Base-by-base conservation (phyloP, 768 basidiomycete genomes). In the Suillus plorans region DNA sequence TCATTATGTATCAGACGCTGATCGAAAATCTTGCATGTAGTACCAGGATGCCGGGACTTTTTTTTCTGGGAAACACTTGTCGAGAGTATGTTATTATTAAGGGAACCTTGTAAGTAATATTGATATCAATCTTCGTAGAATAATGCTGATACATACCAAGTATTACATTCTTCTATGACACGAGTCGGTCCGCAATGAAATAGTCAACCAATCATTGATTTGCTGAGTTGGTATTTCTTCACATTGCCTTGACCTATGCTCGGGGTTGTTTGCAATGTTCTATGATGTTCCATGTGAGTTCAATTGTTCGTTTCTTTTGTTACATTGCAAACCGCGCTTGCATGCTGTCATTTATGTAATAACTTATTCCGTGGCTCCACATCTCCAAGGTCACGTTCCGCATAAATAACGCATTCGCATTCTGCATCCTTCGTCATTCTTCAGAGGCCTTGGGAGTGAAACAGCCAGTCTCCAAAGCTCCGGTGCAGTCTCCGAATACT, bases 11-110 rank as follows among this genome's bases (percentile, higher is more conserved):
- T 75, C 1, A 73, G 5, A 65, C 53, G 3, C 78, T 75, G 18
- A 77, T 67, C 1, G 73, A 77, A 1, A 79, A 44, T 7, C 77
- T 71, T 37, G 75, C 62, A 37, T 70, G 75, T 22, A 76, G 75
- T 22, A 76, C 70, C 4, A 79, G 68, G 7, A 76, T 44, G 34
- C 76, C 71, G 16, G 71, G 28, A 77, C 71, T 18, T 70, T 31
- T 3, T 31, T 31, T 6, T 72, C 31, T 74, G 69, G 3, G 72
- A 72, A 2, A 72, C 64, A 22, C 70, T 69, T 9, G 68, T 68
- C 5, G 72, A 71, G 37, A 68, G 66, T 10, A 68, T 39, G 28
- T 3, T 37, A 2, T 10, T 1, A 31, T 63, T 62, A 22, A 69
- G 36, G 34, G 67, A 36, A 31, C 63, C 42, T 34, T 57, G 63